phyloP scores from a whole-genome alignment of 2,329 filamentous ascomycete genomes.

The Fusarium musae region DNA sequence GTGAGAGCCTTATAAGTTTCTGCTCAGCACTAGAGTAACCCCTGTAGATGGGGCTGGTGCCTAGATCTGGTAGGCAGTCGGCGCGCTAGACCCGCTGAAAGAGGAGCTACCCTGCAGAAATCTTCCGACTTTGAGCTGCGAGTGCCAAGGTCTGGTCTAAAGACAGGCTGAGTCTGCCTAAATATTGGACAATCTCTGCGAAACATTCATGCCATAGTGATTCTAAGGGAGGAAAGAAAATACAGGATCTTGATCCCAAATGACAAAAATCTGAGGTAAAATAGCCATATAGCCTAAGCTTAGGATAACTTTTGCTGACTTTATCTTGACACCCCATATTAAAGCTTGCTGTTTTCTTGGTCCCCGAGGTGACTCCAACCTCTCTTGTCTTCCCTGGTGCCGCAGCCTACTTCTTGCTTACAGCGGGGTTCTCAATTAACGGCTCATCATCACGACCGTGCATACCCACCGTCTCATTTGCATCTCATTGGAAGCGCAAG shows the following conservation, averaged over 20 bases:
- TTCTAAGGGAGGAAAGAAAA: no score
- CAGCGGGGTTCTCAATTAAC: not conserved
- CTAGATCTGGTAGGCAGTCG: not conserved
- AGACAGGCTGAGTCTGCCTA: not conserved
- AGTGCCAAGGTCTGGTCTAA: not conserved
- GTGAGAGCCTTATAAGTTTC: not conserved
- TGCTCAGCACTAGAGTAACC: not conserved
- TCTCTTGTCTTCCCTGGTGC: not conserved
- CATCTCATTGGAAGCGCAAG: accelerated
- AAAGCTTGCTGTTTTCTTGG: no score
- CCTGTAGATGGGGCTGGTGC: not conserved
- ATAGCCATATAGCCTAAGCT: no score
- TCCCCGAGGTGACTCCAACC: no score
- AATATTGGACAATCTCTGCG: accelerated
- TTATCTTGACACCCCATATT: no score
- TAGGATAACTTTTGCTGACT: no score
- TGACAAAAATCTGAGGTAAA: no score
- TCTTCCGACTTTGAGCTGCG: not conserved
- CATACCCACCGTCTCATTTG: no score
- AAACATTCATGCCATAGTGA: not conserved
- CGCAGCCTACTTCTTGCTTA: not conserved
- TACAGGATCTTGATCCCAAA: no score
- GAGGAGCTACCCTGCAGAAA: not conserved
- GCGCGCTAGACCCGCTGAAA: not conserved
- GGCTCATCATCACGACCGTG: not conserved